A percentile compares a stretch with the other conserved stretches of the same genome.
Evolutionary conservation across 129 eudicot species (phyloP).

Genomic region (Heracleum sosnowskyi): DNA sequence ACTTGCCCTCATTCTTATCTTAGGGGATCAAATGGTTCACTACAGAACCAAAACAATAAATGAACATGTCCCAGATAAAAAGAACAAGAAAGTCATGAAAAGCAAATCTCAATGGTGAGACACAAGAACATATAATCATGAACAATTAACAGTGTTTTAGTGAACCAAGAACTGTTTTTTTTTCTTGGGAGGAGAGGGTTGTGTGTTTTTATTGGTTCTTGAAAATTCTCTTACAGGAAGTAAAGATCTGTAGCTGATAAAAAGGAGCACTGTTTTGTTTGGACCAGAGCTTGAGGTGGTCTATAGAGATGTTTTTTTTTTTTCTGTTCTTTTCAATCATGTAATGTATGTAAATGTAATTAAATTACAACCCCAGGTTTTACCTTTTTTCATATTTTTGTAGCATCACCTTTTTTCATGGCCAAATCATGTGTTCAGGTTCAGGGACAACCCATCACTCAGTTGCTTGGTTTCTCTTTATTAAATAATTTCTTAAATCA

Average conservation of each 20-base stretch:
- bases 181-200: constrained; percentile 5
- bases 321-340: neutral
- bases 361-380: neutral
- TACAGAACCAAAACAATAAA: constrained; percentile 8
- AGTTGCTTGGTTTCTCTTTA: neutral
- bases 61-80: constrained; percentile 13
- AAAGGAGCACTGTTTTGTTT: neutral
- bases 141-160: constrained; percentile 2
- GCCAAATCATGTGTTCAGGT: constrained; percentile 25
- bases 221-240: constrained; percentile 14
- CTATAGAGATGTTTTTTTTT: neutral
- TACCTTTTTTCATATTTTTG: constrained; percentile 23
- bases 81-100: constrained; percentile 1
- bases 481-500: neutral
- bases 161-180: constrained; percentile 11
- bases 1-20: constrained; percentile 49
- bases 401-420: constrained; percentile 17
- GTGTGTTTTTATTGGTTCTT: constrained; percentile 20
- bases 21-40: constrained; percentile 21
- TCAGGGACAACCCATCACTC: neutral
- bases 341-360: neutral
- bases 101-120: constrained; percentile 11
- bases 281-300: constrained; percentile 4
- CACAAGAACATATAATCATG: constrained; percentile 9
- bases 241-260: constrained; percentile 1